Base-by-base conservation (phyloP, 805 yeast genomes). In the Candida xyloterini region DNA sequence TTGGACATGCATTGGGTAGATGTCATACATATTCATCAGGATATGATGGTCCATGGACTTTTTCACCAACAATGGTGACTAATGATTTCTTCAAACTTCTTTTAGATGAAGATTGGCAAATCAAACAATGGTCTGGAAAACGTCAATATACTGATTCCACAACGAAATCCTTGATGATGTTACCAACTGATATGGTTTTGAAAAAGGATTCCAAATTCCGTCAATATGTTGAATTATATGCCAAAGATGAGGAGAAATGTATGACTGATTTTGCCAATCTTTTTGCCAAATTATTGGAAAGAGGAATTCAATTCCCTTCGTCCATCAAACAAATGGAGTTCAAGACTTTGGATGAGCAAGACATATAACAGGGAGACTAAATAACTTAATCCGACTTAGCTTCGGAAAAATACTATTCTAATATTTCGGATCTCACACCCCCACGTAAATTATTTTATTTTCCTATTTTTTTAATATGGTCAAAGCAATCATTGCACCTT, bases 21-120 rank as follows among this genome's bases (percentile, higher is more conserved):
- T 69, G 77, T 45, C 78, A 73, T 49, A 54, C 55, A 42, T 59
- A 71, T 48, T 76, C 79, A 45, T 76, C 88, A 15, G 95, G 95
- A 2, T 88, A 71, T 67, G 93, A 84, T 49, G 95, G 95, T 10
- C 89, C 91, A 46, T 87, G 95, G 95, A 90, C 91, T 27, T 83
- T 82, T 40, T 76, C 84, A 27, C 87, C 93, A 40, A 84, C 83
- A 22, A 62, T 69, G 48, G 83, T 88, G 59, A 71, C 81, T 37
- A 88, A 87, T 66, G 86, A 85, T 29, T 87, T 84, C 60, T 87
- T 65, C 65, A 76, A 67, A 61, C 69, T 73, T 41, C 62, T 76
- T 20, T 48, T 73, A 41, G 53, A 59, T 46, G 85, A 75, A 51
- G 72, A 71, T 38, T 83, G 90, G 90, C 71, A 71, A 43, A 31